Conservation (phyloP, 495 filamentous ascomycete species). For the Hyaloscypha variabilis region DNA sequence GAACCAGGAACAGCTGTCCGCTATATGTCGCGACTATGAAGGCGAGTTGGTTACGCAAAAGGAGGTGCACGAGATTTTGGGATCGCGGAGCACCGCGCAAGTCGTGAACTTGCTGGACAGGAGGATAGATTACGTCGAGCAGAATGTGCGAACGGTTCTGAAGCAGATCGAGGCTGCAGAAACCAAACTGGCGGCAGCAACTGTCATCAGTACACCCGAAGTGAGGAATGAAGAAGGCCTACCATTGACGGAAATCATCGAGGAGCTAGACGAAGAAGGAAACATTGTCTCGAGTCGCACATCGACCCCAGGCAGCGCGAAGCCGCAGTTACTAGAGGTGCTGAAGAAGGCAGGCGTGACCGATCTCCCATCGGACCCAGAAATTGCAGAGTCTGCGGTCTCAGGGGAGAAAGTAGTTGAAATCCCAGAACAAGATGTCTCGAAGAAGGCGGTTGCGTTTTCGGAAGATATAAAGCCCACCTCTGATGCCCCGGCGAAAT, state of each 20-base stretch:
- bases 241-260: constrained; percentile 82
- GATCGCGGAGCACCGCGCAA: constrained; percentile 49
- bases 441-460: constrained; percentile 38
- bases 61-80: constrained; percentile 67
- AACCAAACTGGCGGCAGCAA: constrained; percentile 60
- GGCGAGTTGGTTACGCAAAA: constrained; percentile 48
- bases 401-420: neutral
- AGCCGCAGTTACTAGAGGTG: constrained; percentile 64
- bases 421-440: neutral
- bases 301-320: constrained; percentile 60
- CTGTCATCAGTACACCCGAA: constrained; percentile 47
- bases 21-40: constrained; percentile 43
- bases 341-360: constrained; percentile 70
- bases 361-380: constrained; percentile 6
- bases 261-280: constrained; percentile 90
- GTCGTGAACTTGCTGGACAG: constrained; percentile 72
- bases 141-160: constrained; percentile 71
- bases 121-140: constrained; percentile 83
- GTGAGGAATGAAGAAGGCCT: constrained; percentile 64
- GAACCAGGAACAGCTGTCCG: constrained; percentile 52
- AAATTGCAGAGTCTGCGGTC: neutral
- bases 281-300: constrained; percentile 72
- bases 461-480: constrained; percentile 55
- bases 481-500: constrained; percentile 37
- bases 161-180: constrained; percentile 71